phyloP scores from a whole-genome alignment of 352 stramenopile species.

The Phytophthora rubi region DNA sequence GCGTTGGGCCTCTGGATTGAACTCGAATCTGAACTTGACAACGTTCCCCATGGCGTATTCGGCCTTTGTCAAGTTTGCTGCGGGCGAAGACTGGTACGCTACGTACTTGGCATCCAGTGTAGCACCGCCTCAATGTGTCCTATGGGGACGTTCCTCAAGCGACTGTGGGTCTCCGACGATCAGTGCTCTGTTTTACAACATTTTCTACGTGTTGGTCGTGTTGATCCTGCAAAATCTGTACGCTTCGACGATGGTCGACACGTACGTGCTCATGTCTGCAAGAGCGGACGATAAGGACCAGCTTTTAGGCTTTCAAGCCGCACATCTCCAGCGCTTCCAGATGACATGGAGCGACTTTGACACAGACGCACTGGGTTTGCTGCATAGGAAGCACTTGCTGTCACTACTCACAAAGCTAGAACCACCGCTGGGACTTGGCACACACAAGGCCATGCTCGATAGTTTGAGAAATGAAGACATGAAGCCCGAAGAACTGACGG shows the following conservation, averaged over 20 bases:
- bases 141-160: constrained; percentile 46
- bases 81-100: constrained; percentile 86
- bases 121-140: constrained; percentile 59
- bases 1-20: constrained; percentile 76
- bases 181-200: constrained; percentile 79
- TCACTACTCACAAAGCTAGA: constrained; percentile 59
- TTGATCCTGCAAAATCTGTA: constrained; percentile 86
- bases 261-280: constrained; percentile 78
- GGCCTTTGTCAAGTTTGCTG: constrained; percentile 83
- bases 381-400: constrained; percentile 76
- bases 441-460: constrained; percentile 45
- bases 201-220: constrained; percentile 81
- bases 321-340: constrained; percentile 72
- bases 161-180: constrained; percentile 75
- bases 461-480: constrained; percentile 46
- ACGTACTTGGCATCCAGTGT: constrained; percentile 78
- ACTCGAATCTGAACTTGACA: constrained; percentile 75
- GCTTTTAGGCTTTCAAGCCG: constrained; percentile 66
- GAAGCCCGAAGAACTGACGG: constrained; percentile 30
- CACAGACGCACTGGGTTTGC: constrained; percentile 68
- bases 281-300: constrained; percentile 65
- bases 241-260: constrained; percentile 83
- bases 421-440: constrained; percentile 61
- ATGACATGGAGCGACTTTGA: constrained; percentile 81
- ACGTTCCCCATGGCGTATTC: constrained; percentile 80